These are phyloP conservation scores for Aspergillus floridensis DNA, from an alignment of 2,329 filamentous ascomycete genomes.

Conservation along the genomic window DNA sequence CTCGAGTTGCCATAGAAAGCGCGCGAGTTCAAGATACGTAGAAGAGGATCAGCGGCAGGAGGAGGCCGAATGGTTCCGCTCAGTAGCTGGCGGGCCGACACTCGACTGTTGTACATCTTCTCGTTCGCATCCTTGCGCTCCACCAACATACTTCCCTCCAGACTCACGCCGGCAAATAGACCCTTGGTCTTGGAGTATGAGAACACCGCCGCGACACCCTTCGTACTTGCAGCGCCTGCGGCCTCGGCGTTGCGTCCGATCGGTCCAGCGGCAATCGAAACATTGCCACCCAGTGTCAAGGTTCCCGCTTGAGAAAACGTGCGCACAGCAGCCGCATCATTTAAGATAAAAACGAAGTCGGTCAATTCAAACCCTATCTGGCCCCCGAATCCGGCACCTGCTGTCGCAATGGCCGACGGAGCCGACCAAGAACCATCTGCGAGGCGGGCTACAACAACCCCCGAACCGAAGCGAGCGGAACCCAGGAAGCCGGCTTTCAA, in stretches of 20 bases:
- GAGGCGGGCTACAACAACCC: constrained; percentile 49
- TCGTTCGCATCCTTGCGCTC: constrained; percentile 96
- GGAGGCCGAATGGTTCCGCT: constrained; percentile 75
- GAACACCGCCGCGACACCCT: constrained; percentile 87
- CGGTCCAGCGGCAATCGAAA: constrained; percentile 90
- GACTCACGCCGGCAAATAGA: constrained; percentile 88
- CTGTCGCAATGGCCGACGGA: constrained; percentile 50
- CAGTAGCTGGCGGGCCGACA: constrained; percentile 79
- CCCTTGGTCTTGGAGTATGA: constrained; percentile 98
- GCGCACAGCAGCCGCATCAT: constrained; percentile 83
- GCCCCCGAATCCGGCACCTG: constrained; percentile 50
- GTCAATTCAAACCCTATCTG: constrained; percentile 53
- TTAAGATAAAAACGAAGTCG: constrained; percentile 93
- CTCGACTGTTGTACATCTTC: constrained; percentile 83
- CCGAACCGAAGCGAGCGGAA: constrained; percentile 51
- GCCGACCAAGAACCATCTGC: constrained; percentile 51
- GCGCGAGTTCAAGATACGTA: constrained; percentile 79
- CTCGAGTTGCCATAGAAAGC: constrained; percentile 69
- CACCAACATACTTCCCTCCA: constrained; percentile 90
- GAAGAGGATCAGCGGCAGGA: constrained; percentile 76
- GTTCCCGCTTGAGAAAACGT: constrained; percentile 92
- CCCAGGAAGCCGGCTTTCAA: constrained; percentile 52
- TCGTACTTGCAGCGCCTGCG: constrained; percentile 86
- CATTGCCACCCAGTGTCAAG: constrained; percentile 90
- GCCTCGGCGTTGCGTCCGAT: constrained; percentile 94